Conservation (phyloP, 805 yeast genomes). For the Metschnikowia henanensis region DNA sequence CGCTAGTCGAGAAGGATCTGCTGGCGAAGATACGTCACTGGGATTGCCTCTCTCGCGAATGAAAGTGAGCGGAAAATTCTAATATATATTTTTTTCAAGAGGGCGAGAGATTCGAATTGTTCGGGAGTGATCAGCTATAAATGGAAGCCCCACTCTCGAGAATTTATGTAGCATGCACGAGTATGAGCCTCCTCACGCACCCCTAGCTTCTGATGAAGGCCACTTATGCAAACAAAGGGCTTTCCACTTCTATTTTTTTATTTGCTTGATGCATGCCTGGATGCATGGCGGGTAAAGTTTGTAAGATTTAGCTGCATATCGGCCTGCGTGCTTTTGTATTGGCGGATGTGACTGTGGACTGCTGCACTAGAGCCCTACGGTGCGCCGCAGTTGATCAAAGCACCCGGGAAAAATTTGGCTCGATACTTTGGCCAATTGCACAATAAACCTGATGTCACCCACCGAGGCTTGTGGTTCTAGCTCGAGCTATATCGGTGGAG, state of each 20-base stretch:
- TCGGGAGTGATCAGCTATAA: constrained; percentile 3
- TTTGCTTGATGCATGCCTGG: background rate
- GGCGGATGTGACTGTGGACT: constrained; percentile 2
- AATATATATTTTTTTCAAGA: background rate
- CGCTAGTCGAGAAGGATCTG: no score
- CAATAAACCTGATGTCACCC: background rate
- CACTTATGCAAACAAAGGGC: constrained; percentile 4
- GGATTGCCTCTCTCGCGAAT: background rate
- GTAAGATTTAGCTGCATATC: constrained; percentile 12
- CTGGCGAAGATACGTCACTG: background rate
- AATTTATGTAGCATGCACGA: constrained; percentile 1
- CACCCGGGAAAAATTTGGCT: no score
- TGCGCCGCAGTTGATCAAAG: constrained; percentile 5
- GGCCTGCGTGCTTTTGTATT: constrained; percentile 7
- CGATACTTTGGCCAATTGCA: background rate
- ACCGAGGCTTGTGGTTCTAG: background rate
- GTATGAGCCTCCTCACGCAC: constrained; percentile 9
- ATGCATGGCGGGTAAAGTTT: constrained; percentile 10
- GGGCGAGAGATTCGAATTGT: no score
- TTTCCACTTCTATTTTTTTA: background rate
- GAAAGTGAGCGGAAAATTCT: background rate
- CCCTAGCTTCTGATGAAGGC: constrained; percentile 7
- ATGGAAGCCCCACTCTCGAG: constrained; percentile 2
- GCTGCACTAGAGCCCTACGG: constrained; percentile 10
- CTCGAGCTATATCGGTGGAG: background rate